A percentile compares a stretch with the other conserved stretches of the same genome.
phyloP scores from a whole-genome alignment of 257 asterid species.

The Rubia yunnanensis region DNA sequence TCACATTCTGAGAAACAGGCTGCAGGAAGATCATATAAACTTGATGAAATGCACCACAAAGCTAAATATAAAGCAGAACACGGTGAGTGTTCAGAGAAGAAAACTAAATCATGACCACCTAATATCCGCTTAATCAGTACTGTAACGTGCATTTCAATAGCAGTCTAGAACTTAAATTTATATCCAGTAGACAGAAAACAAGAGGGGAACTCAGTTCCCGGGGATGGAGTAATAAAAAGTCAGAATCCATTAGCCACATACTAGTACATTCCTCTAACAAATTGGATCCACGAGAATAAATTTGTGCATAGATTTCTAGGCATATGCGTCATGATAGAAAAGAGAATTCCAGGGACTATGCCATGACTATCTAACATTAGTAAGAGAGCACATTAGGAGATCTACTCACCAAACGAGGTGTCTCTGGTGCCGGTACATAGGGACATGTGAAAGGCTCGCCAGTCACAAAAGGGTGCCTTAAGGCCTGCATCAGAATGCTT shows the following conservation, averaged over 20 bases:
- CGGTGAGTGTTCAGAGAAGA: background rate
- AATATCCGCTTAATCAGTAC: background rate
- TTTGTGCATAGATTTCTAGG: background rate
- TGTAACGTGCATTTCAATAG: background rate
- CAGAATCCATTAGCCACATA: background rate
- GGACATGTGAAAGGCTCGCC: constrained; percentile 94
- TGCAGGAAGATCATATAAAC: constrained; percentile 21
- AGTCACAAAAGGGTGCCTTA: constrained; percentile 95
- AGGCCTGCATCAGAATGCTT: constrained; percentile 50
- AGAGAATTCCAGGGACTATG: constrained; percentile 3
- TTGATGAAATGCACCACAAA: constrained; percentile 1
- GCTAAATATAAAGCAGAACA: background rate
- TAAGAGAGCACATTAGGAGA: constrained; percentile 4
- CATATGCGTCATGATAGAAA: background rate
- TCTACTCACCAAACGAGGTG: constrained; percentile 80
- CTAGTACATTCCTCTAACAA: background rate
- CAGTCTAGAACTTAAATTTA: background rate
- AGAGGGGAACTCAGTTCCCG: background rate
- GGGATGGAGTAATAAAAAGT: background rate
- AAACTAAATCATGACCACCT: background rate
- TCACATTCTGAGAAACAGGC: constrained; percentile 82
- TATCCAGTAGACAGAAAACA: background rate
- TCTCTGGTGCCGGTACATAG: constrained; percentile 78
- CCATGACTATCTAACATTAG: background rate
- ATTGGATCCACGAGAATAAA: background rate